Evolutionary conservation across 768 basidiomycete species (phyloP), one percentile per base, ranked within the genome.

Genomic region (Suillus bovinus): DNA sequence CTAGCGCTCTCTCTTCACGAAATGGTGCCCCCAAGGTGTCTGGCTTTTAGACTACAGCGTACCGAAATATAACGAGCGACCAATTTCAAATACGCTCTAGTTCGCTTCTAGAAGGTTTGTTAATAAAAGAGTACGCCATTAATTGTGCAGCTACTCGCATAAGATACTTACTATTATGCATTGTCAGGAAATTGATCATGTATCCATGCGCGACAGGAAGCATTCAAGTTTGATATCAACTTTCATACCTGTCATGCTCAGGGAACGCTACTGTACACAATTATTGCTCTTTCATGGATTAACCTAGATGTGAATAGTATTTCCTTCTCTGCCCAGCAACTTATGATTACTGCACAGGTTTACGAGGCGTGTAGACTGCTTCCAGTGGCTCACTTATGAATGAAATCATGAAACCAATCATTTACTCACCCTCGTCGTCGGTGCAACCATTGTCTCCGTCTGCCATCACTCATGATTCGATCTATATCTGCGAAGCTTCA

Each of bases 401-500:
- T 31, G 44, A 24, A 47, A 24, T 38, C n/a, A 44, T 63, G n/a
- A 55, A 16, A 54, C 9, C 8, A 4, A 24, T 42, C 11, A 31
- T 27, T 20, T 27, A 17, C 3, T 27, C 41, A 64, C 54, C 29
- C 7, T 64, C 16, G 49, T 54, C 38, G 54, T 61, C n/a, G 54
- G 36, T 6, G 38, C 60, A 22, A 61, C 50, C 11, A 22, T 56
- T 1, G 66, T 78, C 20, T 68, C 71, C 20, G 72, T 77, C 36
- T 74, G 74, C 16, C 72, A 73, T 9, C 77, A 70, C 71, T 78
- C 41, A 73, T 71, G 66, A 76, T 78, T 59, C 73, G 74, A 55
- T 79, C 78, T 13, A 70, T 80, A 11, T 76, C 80, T 17, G 72
- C 71, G 22, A 60, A 71, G 27, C 70, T 79, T 14, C 76, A 77